Evolutionary conservation across 2,329 filamentous ascomycete genomes (phyloP), one percentile per base, ranked within the genome.

Genomic region (Colletotrichum echinochloae): DNA sequence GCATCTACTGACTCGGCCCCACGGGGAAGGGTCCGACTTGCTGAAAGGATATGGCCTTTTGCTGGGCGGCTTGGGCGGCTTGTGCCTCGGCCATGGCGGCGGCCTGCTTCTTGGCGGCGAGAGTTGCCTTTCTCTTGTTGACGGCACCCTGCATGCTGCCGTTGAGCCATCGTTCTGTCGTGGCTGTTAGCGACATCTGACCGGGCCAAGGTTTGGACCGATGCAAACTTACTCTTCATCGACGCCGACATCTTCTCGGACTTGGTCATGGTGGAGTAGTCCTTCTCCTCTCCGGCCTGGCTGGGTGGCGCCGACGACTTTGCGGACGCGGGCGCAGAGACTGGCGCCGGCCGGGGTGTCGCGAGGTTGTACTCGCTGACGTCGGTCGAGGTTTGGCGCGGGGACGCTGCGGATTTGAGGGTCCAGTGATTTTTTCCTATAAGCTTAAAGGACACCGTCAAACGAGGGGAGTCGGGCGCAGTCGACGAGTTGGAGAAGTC

Each of bases 221-320:
- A 14, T n/a, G 18, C 33, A 20, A n/a, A 78, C 84, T 80, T 81
- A 89, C 88, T 87, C 81, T 89, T 89, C 88, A 90, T 90, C 3
- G 87, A 89, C 23, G 84, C 84, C n/a, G 86, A 88, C 88, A 90
- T 90, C 82, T 90, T 90, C 79, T 90, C 88, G 37, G 87, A 89
- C 80, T 90, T 90, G 57, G 87, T 89, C 87, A 90, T 89, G 52
- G 85, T 83, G 44, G 85, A 85, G 74, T 90, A 90, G 62, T 89
- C 86, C 79, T 89, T 89, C 68, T 85, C 82, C 33, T 84, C 83
- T 18, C 63, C 70, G 5, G 66, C 66, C 46, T 72, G 72, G 64
- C 72, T 73, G 18, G 72, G 66, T 18, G 72, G 62, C 1, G 72
- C 70, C 0, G 70, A 73, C 3, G 70, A 70, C 51, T 72, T 65